Base-by-base conservation (phyloP, 2,329 filamentous ascomycete genomes). In the Ophiostoma sp. region DNA sequence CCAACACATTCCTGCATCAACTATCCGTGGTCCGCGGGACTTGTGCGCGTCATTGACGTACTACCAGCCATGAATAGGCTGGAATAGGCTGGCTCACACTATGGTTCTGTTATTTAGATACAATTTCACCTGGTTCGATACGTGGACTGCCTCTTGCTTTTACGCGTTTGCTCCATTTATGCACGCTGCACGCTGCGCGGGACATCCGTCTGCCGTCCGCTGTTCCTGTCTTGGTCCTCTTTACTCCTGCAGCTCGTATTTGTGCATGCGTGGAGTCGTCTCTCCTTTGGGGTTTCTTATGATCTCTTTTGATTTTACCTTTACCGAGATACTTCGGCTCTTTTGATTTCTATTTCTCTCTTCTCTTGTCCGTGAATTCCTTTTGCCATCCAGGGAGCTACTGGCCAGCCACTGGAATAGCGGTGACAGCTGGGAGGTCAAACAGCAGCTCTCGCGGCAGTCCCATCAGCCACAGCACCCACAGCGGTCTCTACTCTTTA, bases 91-190 rank as follows among this genome's bases (percentile, higher is more conserved):
- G 27, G 27, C 1, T 27, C 27, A 27, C 27, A 27, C 27, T 27
- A 27, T 27, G 2, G 27, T 27, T 27, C 27, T 27, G 27, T 27
- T 27, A 27, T 27, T 27, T 1, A 27, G 27, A 27, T 27, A 27
- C n/a, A 18, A 36, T 27, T 55, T n/a, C 9, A 18, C 27, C n/a
- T 55, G 49, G 14, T 55, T 36, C 49, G 12, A 55, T 55, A 18
- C 27, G 49, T 55, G 18, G 49, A n/a, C 49, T 55, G n/a, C 47
- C 12, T 7, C 7, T 49, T 49, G 47, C 47, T 49, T 55, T 55
- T 55, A 55, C 49, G 18, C 49, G 49, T 55, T 55, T 55, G 49
- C 49, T 55, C 49, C 49, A 55, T 36, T 55, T 55, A 60, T 60
- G 55, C 55, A 60, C 11, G 27, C 27, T 27, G 27, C 27, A 27